Evolutionary conservation across 306 rosid species (phyloP).

Genomic region (Urtica urens): DNA sequence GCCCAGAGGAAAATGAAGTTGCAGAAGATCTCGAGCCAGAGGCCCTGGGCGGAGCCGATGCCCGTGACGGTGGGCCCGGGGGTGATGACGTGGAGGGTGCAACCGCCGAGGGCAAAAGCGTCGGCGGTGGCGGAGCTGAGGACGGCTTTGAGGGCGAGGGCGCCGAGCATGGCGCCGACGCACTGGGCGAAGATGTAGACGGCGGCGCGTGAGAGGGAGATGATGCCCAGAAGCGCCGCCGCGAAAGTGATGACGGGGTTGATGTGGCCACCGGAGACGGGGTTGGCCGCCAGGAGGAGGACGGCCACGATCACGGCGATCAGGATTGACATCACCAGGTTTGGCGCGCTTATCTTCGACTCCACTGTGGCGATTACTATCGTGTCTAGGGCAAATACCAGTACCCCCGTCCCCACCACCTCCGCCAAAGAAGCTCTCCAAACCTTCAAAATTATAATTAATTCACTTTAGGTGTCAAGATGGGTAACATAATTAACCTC

Average conservation of each 20-base stretch:
- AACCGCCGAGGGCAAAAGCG: slow-evolving; percentile 31
- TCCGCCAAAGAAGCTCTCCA: slow-evolving; percentile 33
- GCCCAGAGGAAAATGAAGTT: slow-evolving; percentile 27
- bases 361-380: slow-evolving; percentile 30
- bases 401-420: slow-evolving; percentile 23
- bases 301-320: slow-evolving; percentile 13
- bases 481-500: too few species aligned
- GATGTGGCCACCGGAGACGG: slow-evolving; percentile 28
- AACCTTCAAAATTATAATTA: slow-evolving; percentile 11
- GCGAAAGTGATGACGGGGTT: slow-evolving; percentile 25
- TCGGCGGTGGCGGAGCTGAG: slow-evolving; percentile 16
- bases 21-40: slow-evolving; percentile 28
- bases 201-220: slow-evolving; percentile 26
- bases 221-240: slow-evolving; percentile 19
- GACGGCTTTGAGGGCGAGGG: slow-evolving; percentile 33
- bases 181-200: slow-evolving; percentile 30
- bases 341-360: slow-evolving; percentile 17
- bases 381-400: slow-evolving; percentile 31
- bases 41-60: slow-evolving; percentile 19
- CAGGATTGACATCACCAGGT: slow-evolving; percentile 21
- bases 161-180: slow-evolving; percentile 22
- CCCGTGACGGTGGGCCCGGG: slow-evolving; percentile 19
- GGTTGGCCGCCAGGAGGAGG: slow-evolving; percentile 23
- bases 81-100: slow-evolving; percentile 24
- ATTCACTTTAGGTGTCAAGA: too few species aligned